Base-by-base conservation (phyloP, 768 basidiomycete species). In the Amanita thiersii region DNA sequence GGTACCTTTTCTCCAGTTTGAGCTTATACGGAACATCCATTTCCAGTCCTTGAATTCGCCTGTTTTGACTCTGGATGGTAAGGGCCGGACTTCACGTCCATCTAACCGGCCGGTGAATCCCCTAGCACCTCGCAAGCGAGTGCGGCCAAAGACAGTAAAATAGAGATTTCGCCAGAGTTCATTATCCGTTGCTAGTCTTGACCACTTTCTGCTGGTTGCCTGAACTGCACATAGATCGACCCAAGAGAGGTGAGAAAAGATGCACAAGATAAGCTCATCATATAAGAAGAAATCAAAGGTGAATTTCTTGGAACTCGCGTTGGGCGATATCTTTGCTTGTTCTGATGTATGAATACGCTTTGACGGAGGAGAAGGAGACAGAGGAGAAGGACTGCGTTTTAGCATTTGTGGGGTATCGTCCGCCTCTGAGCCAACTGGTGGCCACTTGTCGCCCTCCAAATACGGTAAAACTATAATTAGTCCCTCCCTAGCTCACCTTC, bases 21-120 rank as follows among this genome's bases (percentile, higher is more conserved):
- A 77, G 50, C 82, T 86, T 47, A 87, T 82, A 42, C 83, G 72
- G 58, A 86, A 88, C 85, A 88, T 86, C 75, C 76, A 83, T 58
- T 85, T 87, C 86, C 86, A 89, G 53, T 86, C 77, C 54, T 69
- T 74, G 34, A 60, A 44, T 14, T 61, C 54, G 14, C 65, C 61
- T 21, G 53, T 51, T 45, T 61, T 48, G 3, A 64, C 72, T 55
- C 79, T 60, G 19, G 66, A 68, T 8, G 83, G 84, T 20, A 88
- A 61, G 2, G 72, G 65, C 51, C 67, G 77, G 17, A 79, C 58
- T 54, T 77, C 70, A 44, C 77, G 65, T 3, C 77, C 78, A 52
- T 84, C 78, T 4, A 60, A 57, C 36, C 75, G 63, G 6, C 65
- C 65, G 44, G 74, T 59, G 51, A 78, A 79, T 5, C 84, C 86